These are phyloP conservation scores for Verticillium zaregamsianum DNA, from an alignment of 2,329 filamentous ascomycete genomes.

Conservation along the genomic window DNA sequence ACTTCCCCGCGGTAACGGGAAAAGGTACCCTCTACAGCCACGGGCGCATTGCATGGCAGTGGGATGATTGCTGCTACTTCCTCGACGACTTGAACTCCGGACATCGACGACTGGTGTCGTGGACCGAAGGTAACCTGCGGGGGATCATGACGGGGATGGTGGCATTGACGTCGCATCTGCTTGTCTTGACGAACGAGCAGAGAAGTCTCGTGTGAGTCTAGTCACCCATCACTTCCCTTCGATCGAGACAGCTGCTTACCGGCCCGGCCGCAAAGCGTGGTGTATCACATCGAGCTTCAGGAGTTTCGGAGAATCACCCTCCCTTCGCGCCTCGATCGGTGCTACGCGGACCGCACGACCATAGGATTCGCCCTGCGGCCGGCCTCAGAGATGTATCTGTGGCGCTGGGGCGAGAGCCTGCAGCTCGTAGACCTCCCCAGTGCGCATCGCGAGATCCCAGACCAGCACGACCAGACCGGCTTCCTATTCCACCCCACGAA, in stretches of 20 bases:
- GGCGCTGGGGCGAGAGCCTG: neutral
- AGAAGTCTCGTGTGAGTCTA: neutral
- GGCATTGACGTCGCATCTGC: neutral
- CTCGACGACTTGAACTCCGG: neutral
- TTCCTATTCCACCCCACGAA: neutral
- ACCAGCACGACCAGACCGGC: neutral
- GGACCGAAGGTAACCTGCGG: neutral
- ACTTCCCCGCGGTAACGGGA: neutral
- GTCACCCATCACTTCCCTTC: too few species aligned
- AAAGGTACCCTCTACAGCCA: neutral
- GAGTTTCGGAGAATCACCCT: neutral
- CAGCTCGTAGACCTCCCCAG: neutral
- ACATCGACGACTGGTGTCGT: neutral
- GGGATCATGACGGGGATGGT: neutral
- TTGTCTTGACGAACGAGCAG: neutral
- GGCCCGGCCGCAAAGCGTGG: neutral
- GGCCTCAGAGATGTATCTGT: neutral
- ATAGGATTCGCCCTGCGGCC: neutral
- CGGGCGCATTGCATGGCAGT: neutral
- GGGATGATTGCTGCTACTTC: neutral
- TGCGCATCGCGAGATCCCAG: neutral
- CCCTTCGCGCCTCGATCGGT: neutral
- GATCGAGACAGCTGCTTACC: too few species aligned
- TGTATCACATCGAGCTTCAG: neutral
- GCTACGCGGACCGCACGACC: neutral